A percentile compares a stretch with the other conserved stretches of the same genome.
Evolutionary conservation across 441 rosid species (phyloP).

Genomic region (Corymbia calophylla): DNA sequence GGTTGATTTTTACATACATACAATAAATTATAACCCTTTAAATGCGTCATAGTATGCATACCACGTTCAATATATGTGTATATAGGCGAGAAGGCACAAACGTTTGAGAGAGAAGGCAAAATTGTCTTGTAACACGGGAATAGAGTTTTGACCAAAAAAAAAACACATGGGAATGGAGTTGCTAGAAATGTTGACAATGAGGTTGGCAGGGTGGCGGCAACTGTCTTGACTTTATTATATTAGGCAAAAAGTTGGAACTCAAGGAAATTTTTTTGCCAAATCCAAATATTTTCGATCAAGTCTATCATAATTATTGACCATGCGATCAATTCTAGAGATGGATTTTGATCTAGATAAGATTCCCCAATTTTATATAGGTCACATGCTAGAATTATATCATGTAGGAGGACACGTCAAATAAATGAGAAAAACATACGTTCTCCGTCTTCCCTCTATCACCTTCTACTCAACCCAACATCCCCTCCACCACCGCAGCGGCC

Average conservation of each 20-base stretch:
- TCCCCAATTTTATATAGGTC: not conserved
- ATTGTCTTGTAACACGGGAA: no score
- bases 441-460: not conserved
- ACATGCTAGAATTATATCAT: not conserved
- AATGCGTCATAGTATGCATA: no score
- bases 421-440: not conserved
- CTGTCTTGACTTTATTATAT: no score
- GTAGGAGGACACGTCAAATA: not conserved
- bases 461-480: not conserved
- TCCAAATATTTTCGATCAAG: rapidly evolving
- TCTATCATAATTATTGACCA: not conserved
- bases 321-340: rapidly evolving
- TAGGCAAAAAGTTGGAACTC: no score
- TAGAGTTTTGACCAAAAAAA: no score
- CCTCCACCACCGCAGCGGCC: not conserved
- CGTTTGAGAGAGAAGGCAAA: not conserved
- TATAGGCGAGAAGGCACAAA: not conserved
- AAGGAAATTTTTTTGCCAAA: no score
- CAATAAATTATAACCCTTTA: no score
- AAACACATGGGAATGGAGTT: no score
- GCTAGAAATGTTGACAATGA: no score
- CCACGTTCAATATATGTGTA: no score
- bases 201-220: no score
- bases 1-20: no score
- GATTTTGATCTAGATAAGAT: not conserved